These are phyloP conservation scores for Epichloe aotearoae DNA, from an alignment of 2,329 filamentous ascomycete species.

Conservation along the genomic window DNA sequence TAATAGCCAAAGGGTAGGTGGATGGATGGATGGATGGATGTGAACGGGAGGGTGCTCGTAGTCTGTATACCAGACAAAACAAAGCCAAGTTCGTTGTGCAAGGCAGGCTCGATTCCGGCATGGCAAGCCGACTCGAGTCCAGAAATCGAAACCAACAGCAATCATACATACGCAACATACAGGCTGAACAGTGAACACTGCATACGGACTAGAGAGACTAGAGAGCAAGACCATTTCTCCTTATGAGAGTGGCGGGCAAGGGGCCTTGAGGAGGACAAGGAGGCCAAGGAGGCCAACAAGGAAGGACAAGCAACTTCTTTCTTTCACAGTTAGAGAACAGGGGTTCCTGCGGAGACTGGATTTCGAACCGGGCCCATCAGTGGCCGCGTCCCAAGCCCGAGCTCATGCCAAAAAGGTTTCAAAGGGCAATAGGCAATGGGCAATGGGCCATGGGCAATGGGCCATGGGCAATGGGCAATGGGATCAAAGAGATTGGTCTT, in stretches of 20 bases:
- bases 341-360: slow-evolving; percentile 3
- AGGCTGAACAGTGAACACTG: no score
- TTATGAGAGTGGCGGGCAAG: slow-evolving; percentile 4
- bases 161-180: neutral
- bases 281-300: no score
- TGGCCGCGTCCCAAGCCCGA: neutral
- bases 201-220: no score
- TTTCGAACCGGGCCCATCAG: neutral
- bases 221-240: slow-evolving; percentile 1
- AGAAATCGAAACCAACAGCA: neutral
- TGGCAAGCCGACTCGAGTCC: neutral
- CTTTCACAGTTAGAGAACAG: neutral
- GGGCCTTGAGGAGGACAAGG: neutral
- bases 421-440: no score
- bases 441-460: no score
- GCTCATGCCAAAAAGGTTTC: no score
- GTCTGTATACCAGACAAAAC: no score
- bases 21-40: no score
- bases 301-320: neutral
- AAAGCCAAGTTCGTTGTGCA: neutral
- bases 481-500: neutral
- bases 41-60: no score
- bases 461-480: no score
- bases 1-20: neutral
- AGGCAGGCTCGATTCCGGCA: neutral